Evolutionary conservation across 2,329 filamentous ascomycete species (phyloP).

Genomic region (Ophiostoma sp.): DNA sequence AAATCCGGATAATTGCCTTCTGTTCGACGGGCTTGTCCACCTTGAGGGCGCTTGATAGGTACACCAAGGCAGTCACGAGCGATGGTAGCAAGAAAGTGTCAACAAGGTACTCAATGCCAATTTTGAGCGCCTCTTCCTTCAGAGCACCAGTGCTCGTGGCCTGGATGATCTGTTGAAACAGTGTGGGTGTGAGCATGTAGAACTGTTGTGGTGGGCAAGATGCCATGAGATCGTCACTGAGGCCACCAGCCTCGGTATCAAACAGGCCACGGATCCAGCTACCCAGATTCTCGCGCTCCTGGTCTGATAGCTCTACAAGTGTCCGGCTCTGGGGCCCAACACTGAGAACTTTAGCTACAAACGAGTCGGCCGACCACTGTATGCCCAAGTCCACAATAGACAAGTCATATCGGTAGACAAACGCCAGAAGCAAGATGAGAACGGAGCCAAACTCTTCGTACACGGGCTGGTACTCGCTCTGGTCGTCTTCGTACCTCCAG

Average conservation of each 20-base stretch:
- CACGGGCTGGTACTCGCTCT: constrained; percentile 75
- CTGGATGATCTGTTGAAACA: constrained; percentile 69
- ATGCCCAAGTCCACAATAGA: constrained; percentile 59
- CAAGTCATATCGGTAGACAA: constrained; percentile 70
- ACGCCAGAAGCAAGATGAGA: constrained; percentile 65
- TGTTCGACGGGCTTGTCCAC: constrained; percentile 58
- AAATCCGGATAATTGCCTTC: constrained; percentile 62
- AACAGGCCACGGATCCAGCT: constrained; percentile 76
- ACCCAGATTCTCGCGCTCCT: constrained; percentile 60
- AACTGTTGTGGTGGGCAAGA: constrained; percentile 79
- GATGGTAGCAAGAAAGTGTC: constrained; percentile 77
- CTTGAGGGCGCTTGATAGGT: constrained; percentile 65
- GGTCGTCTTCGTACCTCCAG: constrained; percentile 74
- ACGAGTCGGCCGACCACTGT: constrained; percentile 51
- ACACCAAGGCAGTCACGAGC: constrained; percentile 65
- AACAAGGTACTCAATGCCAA: constrained; percentile 72
- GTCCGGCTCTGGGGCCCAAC: constrained; percentile 53
- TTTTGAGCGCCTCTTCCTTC: constrained; percentile 63
- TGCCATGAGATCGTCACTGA: constrained; percentile 75
- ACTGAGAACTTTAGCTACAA: constrained; percentile 61
- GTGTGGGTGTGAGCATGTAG: constrained; percentile 68
- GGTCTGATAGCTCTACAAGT: constrained; percentile 55
- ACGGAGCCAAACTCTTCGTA: constrained; percentile 83
- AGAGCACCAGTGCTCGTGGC: constrained; percentile 62
- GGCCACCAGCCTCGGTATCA: constrained; percentile 64